Base-by-base conservation (phyloP, 1,139 yeast species). In the Saccharomycopsis crataegensis region DNA sequence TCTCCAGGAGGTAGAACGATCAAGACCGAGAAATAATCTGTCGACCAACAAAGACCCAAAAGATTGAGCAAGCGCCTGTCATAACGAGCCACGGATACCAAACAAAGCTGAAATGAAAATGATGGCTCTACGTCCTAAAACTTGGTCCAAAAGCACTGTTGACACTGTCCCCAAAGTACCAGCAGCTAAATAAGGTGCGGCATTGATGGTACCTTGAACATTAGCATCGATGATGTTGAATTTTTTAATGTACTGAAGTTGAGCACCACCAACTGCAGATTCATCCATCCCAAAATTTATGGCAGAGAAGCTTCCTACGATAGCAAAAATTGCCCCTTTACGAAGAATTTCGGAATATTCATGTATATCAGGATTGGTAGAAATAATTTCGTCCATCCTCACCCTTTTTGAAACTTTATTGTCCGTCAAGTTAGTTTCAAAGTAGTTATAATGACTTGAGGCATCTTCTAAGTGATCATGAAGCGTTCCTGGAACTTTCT, bases 1-100 rank as follows among this genome's bases (percentile, higher is more conserved):
- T 62, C 86, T 70, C 86, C 86, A 80, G 41, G 80, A 80, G 41
- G 76, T 80, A 4, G 68, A 63, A 32, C 78, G 82, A 28, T 70
- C 72, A 56, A 71, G 78, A 65, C 86, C 86, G 31, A 84, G 75
- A 62, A 83, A 72, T 52, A 78, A 72, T 68, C 86, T 72, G 57
- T 86, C 87, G 58, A 78, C 78, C 64, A 70, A 78, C 66, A 72
- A 67, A 56, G 75, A 77, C 61, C 70, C 75, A 73, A 79, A 70
- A 49, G 63, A 74, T 58, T 75, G 75, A 12, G 74, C 68, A 56
- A 77, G 72, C 6, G 73, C 80, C 59, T 70, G 76, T 78, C 80
- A 77, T 52, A 77, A 63, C 61, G 79, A 76, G 16, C 79, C 74
- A 22, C 69, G 59, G 6, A 76, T 71, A 1, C 78, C 76, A 46